A percentile compares a stretch with the other conserved stretches of the same genome.
phyloP scores from a whole-genome alignment of 495 filamentous ascomycete genomes.

The Saxophila tyrrhenica region DNA sequence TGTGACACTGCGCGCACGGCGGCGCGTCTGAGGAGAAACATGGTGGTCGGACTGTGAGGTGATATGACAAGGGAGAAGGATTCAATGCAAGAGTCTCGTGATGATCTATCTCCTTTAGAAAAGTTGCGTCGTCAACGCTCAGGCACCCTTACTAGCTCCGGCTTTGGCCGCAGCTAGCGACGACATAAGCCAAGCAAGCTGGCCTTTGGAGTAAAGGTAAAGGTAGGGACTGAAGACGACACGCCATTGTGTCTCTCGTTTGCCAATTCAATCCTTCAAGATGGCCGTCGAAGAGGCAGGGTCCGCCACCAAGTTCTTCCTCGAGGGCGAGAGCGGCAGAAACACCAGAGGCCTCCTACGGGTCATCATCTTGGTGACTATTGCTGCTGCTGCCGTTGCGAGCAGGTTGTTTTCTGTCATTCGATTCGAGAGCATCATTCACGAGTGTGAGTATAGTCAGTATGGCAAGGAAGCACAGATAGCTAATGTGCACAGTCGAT shows the following conservation, averaged over 20 bases:
- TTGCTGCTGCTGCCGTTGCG: constrained; percentile 84
- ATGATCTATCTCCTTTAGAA: background rate
- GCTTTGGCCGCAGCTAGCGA: no score
- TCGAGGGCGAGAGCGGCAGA: constrained; percentile 55
- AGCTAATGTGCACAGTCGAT: constrained; percentile 55
- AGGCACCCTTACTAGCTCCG: no score
- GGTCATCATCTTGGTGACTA: constrained; percentile 81
- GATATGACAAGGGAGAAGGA: background rate
- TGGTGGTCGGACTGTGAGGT: constrained; percentile 17
- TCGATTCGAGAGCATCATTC: constrained; percentile 98
- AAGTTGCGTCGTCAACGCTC: background rate
- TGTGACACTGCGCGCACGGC: constrained; percentile 39
- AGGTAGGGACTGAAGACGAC: no score
- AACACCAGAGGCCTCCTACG: constrained; percentile 80
- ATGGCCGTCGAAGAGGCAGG: background rate
- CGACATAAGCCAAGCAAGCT: no score
- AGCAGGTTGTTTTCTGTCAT: constrained; percentile 98
- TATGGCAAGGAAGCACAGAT: constrained; percentile 12
- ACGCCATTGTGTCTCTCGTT: no score
- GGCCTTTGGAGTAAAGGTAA: no score
- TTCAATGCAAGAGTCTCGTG: background rate
- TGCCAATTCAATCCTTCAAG: background rate
- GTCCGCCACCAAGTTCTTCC: constrained; percentile 27
- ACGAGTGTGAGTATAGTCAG: constrained; percentile 61
- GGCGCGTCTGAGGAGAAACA: constrained; percentile 46